These are phyloP conservation scores for Diutina catenulata DNA, from an alignment of 1,139 yeast genomes.

Conservation along the genomic window DNA sequence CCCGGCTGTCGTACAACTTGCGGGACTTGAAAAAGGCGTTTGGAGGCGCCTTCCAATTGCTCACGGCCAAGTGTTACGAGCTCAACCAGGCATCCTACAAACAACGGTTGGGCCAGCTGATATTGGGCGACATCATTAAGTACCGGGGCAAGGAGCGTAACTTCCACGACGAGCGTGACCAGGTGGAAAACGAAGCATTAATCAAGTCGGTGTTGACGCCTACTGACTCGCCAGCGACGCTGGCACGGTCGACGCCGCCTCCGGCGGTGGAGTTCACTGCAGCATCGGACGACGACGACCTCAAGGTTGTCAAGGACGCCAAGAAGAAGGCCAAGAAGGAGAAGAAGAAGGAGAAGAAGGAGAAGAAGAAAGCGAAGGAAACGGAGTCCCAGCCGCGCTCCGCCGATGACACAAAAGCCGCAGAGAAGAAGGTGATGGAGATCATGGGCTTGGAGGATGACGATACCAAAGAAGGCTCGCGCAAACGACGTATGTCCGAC, in stretches of 20 bases:
- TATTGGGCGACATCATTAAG: constrained; percentile 70
- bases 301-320: constrained; percentile 15
- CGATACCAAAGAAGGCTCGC: not conserved
- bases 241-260: too few relatives aligned
- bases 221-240: too few relatives aligned
- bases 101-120: constrained; percentile 59
- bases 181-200: constrained; percentile 53
- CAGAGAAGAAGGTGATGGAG: constrained; percentile 3
- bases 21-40: constrained; percentile 78
- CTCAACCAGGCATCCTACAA: constrained; percentile 50
- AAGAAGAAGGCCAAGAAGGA: too few relatives aligned
- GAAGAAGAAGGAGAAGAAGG: constrained; percentile 11
- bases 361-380: constrained; percentile 20
- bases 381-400: not conserved
- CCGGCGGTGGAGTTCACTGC: too few relatives aligned
- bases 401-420: too few relatives aligned
- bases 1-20: constrained; percentile 76
- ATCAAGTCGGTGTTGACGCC: too few relatives aligned
- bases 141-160: constrained; percentile 69
- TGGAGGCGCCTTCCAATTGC: constrained; percentile 79
- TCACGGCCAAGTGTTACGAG: constrained; percentile 59
- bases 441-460: constrained; percentile 3
- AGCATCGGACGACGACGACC: too few relatives aligned
- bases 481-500: not conserved
- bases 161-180: constrained; percentile 63